Base-by-base conservation (phyloP, 495 filamentous ascomycete genomes). In the Lasiosphaeria hispida region DNA sequence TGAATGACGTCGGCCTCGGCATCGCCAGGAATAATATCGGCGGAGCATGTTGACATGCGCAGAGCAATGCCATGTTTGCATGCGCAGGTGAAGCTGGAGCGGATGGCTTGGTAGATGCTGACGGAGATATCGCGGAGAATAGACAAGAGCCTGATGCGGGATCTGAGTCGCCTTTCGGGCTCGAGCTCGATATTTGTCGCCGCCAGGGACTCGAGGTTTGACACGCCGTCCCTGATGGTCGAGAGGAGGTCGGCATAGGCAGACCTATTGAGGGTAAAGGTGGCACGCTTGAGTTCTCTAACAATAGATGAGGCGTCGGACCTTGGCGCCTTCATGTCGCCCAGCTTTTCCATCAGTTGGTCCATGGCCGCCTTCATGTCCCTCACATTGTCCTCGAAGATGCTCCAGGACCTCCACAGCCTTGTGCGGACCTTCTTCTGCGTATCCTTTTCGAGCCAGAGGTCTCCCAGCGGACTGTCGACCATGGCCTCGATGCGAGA, bases 401-500 rank as follows among this genome's bases (percentile, higher is more conserved):
- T 9, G 8, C 18, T 30, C 30, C 44, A 3, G 30, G 44, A 4
- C 15, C 44, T 10, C 44, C 44, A 48, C 44, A 48, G 30, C 7
- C 44, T 14, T 19, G 11, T 19, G 3, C 44, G 44, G 30, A 48
- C 30, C 3, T 18, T 48, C 7, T 19, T 6, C 4, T 14, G 15
- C 17, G 44, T 48, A 6, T 6, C 13, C 30, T 10, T 6, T 7
- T 48, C 19, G 6, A 7, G 44, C 44, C 44, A 48, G 3, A 48
- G 44, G 44, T 48, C 44, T 10, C 44, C 44, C 15, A 48, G 4
- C 15, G 44, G 44, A 19, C 30, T 18, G 19, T 48, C 30, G 14
- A 48, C 30, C 44, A 48, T 48, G 15, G 14, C 44, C 44, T 48
- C 15, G 44, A 48, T 48, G 5, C 30, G 44, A 19, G 44, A 48